Base-by-base conservation (phyloP, 2,329 filamentous ascomycete species). In the Alternaria solani region DNA sequence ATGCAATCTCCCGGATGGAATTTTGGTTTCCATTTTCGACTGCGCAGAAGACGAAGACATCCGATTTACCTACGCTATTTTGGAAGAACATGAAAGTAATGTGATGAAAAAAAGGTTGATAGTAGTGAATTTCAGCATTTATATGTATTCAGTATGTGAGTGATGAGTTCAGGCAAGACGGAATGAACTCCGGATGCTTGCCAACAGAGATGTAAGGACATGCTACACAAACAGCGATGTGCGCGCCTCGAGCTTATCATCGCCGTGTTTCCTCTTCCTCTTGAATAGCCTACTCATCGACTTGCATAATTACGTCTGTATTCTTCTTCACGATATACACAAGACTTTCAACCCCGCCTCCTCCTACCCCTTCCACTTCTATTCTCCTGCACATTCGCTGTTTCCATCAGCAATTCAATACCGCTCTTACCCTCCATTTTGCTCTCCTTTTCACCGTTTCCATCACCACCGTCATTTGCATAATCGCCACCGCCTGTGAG, bases 151-250 rank as follows among this genome's bases (percentile, higher is more conserved):
- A 38, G 16, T 6, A 16, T 16, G 14, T 7, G 34, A 3, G 34
- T 8, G 34, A n/a, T 38, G 1, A 38, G 34, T 7, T n/a, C 16
- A n/a, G 16, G 34, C 16, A 38, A n/a, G 16, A 38, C 34, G 6
- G n/a, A 16, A 18, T 1, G 34, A 1, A 7, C 34, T 7, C 14
- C n/a, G 7, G 5, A 38, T n/a, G 16, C 34, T 16, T 16, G 34
- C 7, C 5, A 3, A 16, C n/a, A n/a, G 6, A 0, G 3, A n/a
- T 16, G 14, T 38, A 16, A n/a, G 8, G 0, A 36, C 0, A 38
- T 5, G 20, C 20, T 23, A 23, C 20, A 23, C 20, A 23, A 2
- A 23, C 4, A 23, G 20, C 20, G 20, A 23, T 23, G 20, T 23
- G 34, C 16, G 34, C n/a, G 14, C 16, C 6, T 38, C 16, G 16